Conservation (phyloP, 805 yeast species). For the Saccharomycopsis fodiens region DNA sequence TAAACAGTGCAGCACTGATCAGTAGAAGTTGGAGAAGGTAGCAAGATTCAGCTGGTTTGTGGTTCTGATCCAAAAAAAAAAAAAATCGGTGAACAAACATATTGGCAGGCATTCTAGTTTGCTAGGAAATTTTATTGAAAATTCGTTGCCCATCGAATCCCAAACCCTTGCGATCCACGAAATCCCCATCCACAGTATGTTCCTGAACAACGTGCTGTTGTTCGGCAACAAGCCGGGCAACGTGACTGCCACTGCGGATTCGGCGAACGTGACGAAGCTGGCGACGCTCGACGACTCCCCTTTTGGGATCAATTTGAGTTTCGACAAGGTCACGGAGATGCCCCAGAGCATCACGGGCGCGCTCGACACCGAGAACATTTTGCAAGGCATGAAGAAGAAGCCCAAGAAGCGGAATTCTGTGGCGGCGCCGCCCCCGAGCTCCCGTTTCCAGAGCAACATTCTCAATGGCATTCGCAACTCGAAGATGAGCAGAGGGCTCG, state of each 20-base stretch:
- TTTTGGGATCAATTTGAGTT: slow-evolving; percentile 17
- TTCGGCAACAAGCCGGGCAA: not conserved
- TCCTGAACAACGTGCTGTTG: no score
- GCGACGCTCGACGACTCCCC: slow-evolving; percentile 20
- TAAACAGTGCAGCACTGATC: no score
- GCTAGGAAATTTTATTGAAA: no score
- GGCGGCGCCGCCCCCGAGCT: not conserved
- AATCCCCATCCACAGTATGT: no score
- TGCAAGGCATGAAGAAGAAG: not conserved
- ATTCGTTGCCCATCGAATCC: no score
- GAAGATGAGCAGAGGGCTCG: slow-evolving; percentile 1
- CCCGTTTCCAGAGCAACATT: slow-evolving; percentile 8
- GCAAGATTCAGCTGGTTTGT: no score
- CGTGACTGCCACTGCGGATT: not conserved
- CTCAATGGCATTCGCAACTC: slow-evolving; percentile 15
- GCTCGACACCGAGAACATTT: not conserved
- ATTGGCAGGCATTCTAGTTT: no score
- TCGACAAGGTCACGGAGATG: slow-evolving; percentile 13
- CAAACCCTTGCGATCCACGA: no score
- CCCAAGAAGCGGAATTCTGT: not conserved
- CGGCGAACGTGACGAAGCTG: not conserved
- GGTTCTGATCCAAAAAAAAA: no score
- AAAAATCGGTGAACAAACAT: no score
- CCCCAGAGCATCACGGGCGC: slow-evolving; percentile 14
- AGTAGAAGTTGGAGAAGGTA: no score